These are phyloP conservation scores for Candolleomyces aberdarensis DNA, from an alignment of 768 basidiomycete genomes.

Conservation along the genomic window DNA sequence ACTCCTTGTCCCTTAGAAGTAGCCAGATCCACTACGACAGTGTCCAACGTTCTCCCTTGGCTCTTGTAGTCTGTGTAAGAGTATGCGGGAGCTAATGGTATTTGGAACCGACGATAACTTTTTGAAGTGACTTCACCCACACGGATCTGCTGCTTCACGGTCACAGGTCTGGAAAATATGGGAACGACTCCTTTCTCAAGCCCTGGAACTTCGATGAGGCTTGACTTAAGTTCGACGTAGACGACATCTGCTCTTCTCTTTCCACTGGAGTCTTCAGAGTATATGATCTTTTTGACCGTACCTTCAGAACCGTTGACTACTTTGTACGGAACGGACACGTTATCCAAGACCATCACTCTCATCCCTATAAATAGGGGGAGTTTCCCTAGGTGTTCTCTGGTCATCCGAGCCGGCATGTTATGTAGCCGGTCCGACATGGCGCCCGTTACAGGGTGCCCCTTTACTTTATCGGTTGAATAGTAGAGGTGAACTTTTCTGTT, in stretches of 20 bases:
- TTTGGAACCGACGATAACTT: conserved; percentile 8
- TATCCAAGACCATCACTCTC: conserved; percentile 18
- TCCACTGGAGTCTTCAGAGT: neutral
- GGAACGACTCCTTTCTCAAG: conserved; percentile 6
- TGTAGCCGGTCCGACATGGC: neutral
- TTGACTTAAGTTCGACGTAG: conserved; percentile 6
- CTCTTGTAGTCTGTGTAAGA: conserved; percentile 25
- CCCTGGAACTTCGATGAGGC: neutral
- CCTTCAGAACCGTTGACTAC: conserved; percentile 19
- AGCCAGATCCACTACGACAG: conserved; percentile 20
- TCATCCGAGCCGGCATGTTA: conserved; percentile 2
- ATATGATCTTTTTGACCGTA: conserved; percentile 7
- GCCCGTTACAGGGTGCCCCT: neutral
- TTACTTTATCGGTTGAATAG: neutral
- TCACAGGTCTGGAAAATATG: conserved; percentile 4
- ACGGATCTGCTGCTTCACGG: neutral
- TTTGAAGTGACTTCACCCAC: neutral
- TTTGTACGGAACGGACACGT: conserved; percentile 11
- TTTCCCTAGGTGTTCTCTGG: conserved; percentile 10
- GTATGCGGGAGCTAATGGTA: conserved; percentile 23
- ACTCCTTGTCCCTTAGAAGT: conserved; percentile 16
- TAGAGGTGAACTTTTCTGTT: neutral
- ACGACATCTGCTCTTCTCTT: conserved; percentile 3
- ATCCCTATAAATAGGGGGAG: conserved; percentile 15
- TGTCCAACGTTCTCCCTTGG: conserved; percentile 21